Conservation (phyloP, 495 filamentous ascomycete genomes). For the Parmelia sp. region DNA sequence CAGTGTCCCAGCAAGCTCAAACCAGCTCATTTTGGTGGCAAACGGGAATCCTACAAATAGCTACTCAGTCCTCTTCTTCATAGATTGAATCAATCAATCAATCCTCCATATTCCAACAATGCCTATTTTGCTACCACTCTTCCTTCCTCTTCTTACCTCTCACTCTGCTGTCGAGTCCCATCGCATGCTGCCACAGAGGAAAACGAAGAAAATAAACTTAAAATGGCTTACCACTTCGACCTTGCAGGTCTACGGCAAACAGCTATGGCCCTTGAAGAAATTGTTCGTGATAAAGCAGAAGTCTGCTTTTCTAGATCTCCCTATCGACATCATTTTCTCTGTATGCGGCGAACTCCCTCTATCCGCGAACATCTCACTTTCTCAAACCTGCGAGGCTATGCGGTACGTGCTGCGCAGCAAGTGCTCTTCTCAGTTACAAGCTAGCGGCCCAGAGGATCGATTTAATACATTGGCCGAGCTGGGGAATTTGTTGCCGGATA, state of each 20-base stretch:
- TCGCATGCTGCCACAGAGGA: conserved; percentile 12
- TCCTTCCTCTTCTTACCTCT: too few species aligned
- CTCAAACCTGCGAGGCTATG: conserved; percentile 20
- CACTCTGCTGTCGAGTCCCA: too few species aligned
- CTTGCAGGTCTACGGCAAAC: conserved; percentile 14
- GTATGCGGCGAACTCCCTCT: conserved; percentile 17
- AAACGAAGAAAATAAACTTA: conserved; percentile 13
- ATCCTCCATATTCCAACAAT: too few species aligned
- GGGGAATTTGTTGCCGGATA: conserved; percentile 16
- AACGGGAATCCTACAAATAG: too few species aligned
- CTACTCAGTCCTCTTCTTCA: too few species aligned
- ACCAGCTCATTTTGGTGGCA: too few species aligned
- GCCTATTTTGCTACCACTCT: too few species aligned
- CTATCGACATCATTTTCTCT: conserved; percentile 18
- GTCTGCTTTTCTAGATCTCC: conserved; percentile 20
- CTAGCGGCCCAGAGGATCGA: conserved; percentile 9
- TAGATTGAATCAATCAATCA: too few species aligned
- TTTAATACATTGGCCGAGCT: conserved; percentile 18
- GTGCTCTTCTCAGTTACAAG: conserved; percentile 15
- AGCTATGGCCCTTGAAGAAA: conserved; percentile 17
- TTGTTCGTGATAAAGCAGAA: conserved; percentile 18
- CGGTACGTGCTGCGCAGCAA: conserved; percentile 17
- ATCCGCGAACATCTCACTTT: conserved; percentile 20
- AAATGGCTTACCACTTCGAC: conserved; percentile 16
- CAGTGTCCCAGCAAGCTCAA: too few species aligned